A percentile compares a stretch with the other conserved stretches of the same genome.
phyloP scores from a whole-genome alignment of 345 rosid genomes.

The Angophora floribunda region DNA sequence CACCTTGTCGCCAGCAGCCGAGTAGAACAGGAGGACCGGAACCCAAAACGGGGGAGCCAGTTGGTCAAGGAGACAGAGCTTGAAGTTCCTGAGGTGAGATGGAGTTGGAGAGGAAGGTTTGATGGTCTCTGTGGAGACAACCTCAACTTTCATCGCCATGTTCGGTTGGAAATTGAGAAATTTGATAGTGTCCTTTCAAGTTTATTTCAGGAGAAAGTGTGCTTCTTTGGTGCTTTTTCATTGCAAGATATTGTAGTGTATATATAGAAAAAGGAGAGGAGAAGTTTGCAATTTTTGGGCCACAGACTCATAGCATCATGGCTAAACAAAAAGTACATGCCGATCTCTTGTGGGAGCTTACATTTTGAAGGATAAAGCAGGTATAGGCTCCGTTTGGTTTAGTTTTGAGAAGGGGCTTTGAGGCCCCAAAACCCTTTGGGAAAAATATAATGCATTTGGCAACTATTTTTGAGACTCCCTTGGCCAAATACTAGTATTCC shows the following conservation, averaged over 20 bases:
- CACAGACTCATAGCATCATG: not conserved
- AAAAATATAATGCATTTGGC: no score
- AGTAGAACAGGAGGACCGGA: slow-evolving; percentile 1
- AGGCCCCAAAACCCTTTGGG: no score
- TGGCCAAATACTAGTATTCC: no score
- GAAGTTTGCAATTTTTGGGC: not conserved
- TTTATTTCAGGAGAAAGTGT: not conserved
- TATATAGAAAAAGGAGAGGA: not conserved
- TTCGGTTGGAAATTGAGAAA: not conserved
- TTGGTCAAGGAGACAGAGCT: not conserved
- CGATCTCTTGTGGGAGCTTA: no score
- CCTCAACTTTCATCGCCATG: not conserved
- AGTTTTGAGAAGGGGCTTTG: no score
- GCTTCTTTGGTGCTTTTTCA: not conserved
- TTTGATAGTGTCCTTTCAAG: not conserved
- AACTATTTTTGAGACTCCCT: no score
- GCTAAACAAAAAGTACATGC: not conserved
- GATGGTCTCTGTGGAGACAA: not conserved
- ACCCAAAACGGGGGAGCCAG: not conserved
- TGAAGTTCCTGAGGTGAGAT: not conserved
- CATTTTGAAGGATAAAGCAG: no score
- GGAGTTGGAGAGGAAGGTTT: not conserved
- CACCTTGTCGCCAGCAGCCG: not conserved
- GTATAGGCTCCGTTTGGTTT: no score
- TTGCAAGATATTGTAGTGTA: not conserved